A percentile compares a stretch with the other conserved stretches of the same genome.
Conservation (phyloP, 208 protist species). For the Leishmania major region DNA sequence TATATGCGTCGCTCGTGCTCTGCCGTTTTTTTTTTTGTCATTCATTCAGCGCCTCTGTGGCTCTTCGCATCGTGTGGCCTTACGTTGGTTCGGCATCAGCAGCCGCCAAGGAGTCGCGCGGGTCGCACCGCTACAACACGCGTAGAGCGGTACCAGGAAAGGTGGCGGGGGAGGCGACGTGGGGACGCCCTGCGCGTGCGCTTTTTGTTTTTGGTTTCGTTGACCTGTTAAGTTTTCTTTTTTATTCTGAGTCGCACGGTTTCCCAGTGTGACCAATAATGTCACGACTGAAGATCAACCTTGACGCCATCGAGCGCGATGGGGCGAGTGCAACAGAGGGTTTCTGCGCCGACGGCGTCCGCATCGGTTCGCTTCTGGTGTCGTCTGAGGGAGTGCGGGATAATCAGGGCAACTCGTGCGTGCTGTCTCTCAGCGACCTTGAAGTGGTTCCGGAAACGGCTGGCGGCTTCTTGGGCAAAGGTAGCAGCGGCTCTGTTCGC, state of each 20-base stretch:
- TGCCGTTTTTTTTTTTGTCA: slow-evolving; percentile 6
- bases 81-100: not conserved
- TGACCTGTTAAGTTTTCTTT: too few relatives aligned
- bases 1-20: not conserved
- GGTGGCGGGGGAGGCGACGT: too few relatives aligned
- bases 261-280: slow-evolving; percentile 7
- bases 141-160: not conserved
- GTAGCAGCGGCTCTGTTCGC: slow-evolving; percentile 85
- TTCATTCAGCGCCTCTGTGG: not conserved
- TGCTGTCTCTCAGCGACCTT: slow-evolving; percentile 80
- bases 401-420: slow-evolving; percentile 54
- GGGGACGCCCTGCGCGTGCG: not conserved
- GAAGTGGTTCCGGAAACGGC: slow-evolving; percentile 48
- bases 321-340: slow-evolving; percentile 42
- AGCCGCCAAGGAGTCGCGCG: not conserved
- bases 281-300: slow-evolving; percentile 71
- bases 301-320: slow-evolving; percentile 69
- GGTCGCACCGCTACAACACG: not conserved
- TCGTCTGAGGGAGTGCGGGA: slow-evolving; percentile 75
- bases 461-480: slow-evolving; percentile 71
- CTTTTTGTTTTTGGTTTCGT: not conserved
- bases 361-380: slow-evolving; percentile 74
- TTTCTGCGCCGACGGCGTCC: slow-evolving; percentile 63
- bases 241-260: not conserved
- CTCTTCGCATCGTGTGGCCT: not conserved